Percentiles rank a stretch among this genome's conserved stretches.
Conservation (phyloP, 1,284 basidiomycete species). For the Trametes pubescens region DNA sequence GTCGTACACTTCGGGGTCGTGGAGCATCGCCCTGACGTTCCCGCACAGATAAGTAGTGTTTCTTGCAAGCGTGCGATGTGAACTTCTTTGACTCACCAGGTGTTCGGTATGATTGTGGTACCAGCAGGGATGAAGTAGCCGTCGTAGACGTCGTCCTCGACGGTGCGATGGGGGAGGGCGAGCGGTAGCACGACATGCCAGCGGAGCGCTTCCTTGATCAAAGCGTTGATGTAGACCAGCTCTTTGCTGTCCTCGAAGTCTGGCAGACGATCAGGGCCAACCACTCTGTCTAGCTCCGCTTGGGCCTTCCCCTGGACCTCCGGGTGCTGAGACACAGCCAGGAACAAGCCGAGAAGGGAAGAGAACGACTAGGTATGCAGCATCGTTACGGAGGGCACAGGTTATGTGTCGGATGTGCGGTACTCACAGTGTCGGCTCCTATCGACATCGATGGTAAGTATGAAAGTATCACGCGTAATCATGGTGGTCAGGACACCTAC, state of each 20-base stretch:
- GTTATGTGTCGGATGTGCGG: neutral
- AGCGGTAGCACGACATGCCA: conserved; percentile 33
- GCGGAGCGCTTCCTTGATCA: conserved; percentile 35
- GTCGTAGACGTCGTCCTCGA: conserved; percentile 26
- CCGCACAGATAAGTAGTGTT: neutral
- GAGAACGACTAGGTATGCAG: conserved; percentile 27
- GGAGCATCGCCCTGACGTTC: neutral
- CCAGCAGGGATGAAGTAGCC: conserved; percentile 38
- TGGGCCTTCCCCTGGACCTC: conserved; percentile 33
- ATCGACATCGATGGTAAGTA: neutral
- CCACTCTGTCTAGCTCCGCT: conserved; percentile 3
- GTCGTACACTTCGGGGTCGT: conserved; percentile 17
- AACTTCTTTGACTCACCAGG: neutral
- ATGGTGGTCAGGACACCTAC: neutral
- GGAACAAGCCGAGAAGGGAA: conserved; percentile 28
- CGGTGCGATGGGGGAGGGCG: conserved; percentile 12
- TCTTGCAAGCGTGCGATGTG: neutral
- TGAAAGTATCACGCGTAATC: neutral
- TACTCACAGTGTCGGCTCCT: conserved; percentile 8
- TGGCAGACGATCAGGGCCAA: neutral
- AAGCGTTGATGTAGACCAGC: conserved; percentile 34
- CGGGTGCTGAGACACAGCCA: conserved; percentile 38
- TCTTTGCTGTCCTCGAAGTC: conserved; percentile 41
- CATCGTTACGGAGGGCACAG: conserved; percentile 44
- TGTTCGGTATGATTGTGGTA: conserved; percentile 22